A percentile compares a stretch with the other conserved stretches of the same genome.
Evolutionary conservation across 768 basidiomycete species (phyloP).

Genomic region (Pilatotrama ljubarskyi): DNA sequence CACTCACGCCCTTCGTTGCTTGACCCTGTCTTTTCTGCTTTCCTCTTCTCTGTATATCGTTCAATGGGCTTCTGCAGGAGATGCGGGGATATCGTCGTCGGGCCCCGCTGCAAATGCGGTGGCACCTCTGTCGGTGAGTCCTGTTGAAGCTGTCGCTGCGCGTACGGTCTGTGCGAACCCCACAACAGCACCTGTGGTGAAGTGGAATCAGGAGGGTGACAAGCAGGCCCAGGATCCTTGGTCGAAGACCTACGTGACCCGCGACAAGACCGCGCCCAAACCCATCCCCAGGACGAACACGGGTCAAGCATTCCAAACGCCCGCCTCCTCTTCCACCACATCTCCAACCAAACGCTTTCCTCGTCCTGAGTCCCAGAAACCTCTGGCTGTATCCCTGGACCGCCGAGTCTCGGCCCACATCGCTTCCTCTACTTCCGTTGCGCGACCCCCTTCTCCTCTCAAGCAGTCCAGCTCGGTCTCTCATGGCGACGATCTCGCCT

Average conservation of each 20-base stretch:
- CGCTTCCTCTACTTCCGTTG: constrained; percentile 45
- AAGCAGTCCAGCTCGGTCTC: constrained; percentile 39
- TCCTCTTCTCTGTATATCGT: constrained; percentile 3
- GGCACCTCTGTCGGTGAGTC: constrained; percentile 75
- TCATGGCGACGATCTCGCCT: constrained; percentile 31
- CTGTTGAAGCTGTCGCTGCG: background rate
- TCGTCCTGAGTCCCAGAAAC: constrained; percentile 40
- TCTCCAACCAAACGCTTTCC: constrained; percentile 50
- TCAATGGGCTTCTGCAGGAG: constrained; percentile 83
- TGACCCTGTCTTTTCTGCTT: constrained; percentile 11
- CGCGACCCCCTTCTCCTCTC: constrained; percentile 58
- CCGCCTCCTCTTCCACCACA: constrained; percentile 21
- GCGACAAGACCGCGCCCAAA: constrained; percentile 48
- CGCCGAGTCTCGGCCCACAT: constrained; percentile 60
- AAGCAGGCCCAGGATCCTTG: constrained; percentile 63
- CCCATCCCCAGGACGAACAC: constrained; percentile 22
- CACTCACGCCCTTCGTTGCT: background rate
- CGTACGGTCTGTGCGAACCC: background rate
- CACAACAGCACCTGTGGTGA: constrained; percentile 61
- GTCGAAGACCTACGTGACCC: constrained; percentile 76
- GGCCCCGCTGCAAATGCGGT: constrained; percentile 76
- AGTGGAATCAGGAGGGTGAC: constrained; percentile 55
- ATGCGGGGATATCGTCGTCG: constrained; percentile 80
- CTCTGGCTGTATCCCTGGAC: constrained; percentile 36
- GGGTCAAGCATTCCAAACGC: background rate